Evolutionary conservation across 495 filamentous ascomycete species (phyloP).

Genomic region (Trichoderma gamsii): DNA sequence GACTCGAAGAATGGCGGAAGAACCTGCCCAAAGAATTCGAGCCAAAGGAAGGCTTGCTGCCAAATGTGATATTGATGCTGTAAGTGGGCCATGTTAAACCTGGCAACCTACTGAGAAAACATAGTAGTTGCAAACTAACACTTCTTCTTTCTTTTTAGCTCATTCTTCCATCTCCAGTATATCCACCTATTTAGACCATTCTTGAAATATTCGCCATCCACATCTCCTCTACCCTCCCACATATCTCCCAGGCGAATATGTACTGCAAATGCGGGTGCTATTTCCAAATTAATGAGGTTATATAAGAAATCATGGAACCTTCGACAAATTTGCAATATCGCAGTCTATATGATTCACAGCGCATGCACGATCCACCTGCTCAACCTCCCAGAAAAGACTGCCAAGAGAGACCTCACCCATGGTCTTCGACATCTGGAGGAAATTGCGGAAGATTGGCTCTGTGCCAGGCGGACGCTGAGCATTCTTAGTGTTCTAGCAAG

Average conservation of each 20-base stretch:
- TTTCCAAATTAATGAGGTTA: conserved; percentile 84
- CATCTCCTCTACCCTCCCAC: conserved; percentile 76
- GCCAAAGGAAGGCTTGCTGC: conserved; percentile 80
- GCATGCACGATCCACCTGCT: conserved; percentile 93
- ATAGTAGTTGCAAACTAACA: conserved; percentile 25
- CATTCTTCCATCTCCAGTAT: conserved; percentile 94
- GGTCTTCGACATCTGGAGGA: conserved; percentile 91
- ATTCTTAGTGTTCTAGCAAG: conserved; percentile 80
- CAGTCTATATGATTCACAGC: conserved; percentile 88
- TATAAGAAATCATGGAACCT: conserved; percentile 91
- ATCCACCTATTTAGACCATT: conserved; percentile 97
- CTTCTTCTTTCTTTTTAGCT: conserved; percentile 44
- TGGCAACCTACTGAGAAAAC: background rate
- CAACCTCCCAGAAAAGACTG: conserved; percentile 84
- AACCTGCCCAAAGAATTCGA: conserved; percentile 82
- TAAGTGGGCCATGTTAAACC: conserved; percentile 42
- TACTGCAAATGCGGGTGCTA: conserved; percentile 77
- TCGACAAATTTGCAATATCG: conserved; percentile 90
- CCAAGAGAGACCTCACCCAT: conserved; percentile 80
- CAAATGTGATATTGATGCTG: conserved; percentile 91
- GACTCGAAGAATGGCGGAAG: conserved; percentile 87
- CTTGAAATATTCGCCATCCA: conserved; percentile 75
- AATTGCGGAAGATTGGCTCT: conserved; percentile 91
- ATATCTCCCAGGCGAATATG: conserved; percentile 88
- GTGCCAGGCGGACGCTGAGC: conserved; percentile 75